Percentiles rank a stretch among this genome's conserved stretches.
These are phyloP conservation scores for Boletus smithii DNA, from an alignment of 1,284 basidiomycete species.

Conservation along the genomic window DNA sequence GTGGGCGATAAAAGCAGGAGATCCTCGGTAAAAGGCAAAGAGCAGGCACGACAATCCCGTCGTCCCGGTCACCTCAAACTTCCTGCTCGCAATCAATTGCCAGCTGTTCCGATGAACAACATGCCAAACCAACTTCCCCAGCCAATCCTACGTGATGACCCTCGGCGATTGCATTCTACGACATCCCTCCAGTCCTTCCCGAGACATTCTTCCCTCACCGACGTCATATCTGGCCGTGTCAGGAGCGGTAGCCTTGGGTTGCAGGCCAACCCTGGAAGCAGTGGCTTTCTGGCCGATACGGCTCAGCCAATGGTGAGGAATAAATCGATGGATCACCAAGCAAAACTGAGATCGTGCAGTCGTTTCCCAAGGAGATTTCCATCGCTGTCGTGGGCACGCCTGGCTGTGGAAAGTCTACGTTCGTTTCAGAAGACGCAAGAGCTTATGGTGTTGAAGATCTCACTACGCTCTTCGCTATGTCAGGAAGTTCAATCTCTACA, in stretches of 20 bases:
- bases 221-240: slow-evolving; percentile 39
- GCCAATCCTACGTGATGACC: slow-evolving; percentile 36
- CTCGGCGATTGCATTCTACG: slow-evolving; percentile 39
- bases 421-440: slow-evolving; percentile 65
- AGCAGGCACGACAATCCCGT: slow-evolving; percentile 28
- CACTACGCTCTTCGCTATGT: slow-evolving; percentile 26
- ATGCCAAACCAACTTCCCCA: slow-evolving; percentile 22
- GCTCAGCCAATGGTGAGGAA: slow-evolving; percentile 32
- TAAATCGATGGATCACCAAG: slow-evolving; percentile 14
- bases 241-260: slow-evolving; percentile 58
- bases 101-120: slow-evolving; percentile 18
- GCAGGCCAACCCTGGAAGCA: slow-evolving; percentile 34
- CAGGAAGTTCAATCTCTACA: slow-evolving; percentile 33
- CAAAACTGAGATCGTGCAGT: slow-evolving; percentile 22
- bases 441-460: slow-evolving; percentile 41
- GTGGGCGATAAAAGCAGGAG: slow-evolving; percentile 34
- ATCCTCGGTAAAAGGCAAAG: slow-evolving; percentile 32
- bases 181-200: slow-evolving; percentile 44
- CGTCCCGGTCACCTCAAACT: slow-evolving; percentile 38
- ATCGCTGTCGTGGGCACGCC: slow-evolving; percentile 65
- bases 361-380: slow-evolving; percentile 41
- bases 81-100: slow-evolving; percentile 34
- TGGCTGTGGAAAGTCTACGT: slow-evolving; percentile 69
- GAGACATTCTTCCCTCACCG: slow-evolving; percentile 28
- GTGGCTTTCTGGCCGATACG: slow-evolving; percentile 40